Evolutionary conservation across 2,329 filamentous ascomycete genomes (phyloP).

Genomic region (Aspergillus nomiae): DNA sequence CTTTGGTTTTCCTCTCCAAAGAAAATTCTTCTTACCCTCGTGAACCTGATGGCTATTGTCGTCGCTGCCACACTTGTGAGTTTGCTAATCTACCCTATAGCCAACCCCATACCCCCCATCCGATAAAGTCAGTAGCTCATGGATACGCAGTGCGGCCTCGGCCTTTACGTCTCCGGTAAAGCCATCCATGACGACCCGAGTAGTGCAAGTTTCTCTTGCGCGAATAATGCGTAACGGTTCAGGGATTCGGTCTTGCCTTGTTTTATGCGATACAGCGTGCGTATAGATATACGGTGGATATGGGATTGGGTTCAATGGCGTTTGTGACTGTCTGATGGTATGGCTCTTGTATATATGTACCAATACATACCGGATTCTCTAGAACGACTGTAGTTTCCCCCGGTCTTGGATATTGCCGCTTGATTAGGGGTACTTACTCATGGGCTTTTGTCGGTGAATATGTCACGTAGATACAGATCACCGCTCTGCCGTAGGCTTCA

Average conservation of each 20-base stretch:
- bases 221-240: constrained; percentile 26
- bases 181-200: constrained; percentile 36
- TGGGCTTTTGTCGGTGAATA: neutral
- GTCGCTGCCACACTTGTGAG: constrained; percentile 28
- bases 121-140: neutral
- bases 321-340: neutral
- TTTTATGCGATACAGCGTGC: neutral
- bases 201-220: constrained; percentile 35
- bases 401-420: neutral
- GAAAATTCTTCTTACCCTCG: constrained; percentile 30
- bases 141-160: constrained; percentile 32
- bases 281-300: constrained; percentile 1
- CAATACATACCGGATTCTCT: neutral
- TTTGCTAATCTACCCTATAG: neutral
- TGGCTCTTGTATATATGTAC: constrained; percentile 6
- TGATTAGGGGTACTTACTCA: neutral
- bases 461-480: no score
- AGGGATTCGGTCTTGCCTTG: neutral
- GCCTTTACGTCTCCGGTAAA: constrained; percentile 38
- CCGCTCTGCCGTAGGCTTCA: no score
- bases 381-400: no score
- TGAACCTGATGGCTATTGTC: constrained; percentile 28
- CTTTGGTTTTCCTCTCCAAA: constrained; percentile 31
- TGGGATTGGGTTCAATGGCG: neutral
- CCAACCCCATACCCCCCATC: neutral